Evolutionary conservation across 768 basidiomycete species (phyloP), one percentile per base, ranked within the genome.

Genomic region (Lactifluus subvellereus): DNA sequence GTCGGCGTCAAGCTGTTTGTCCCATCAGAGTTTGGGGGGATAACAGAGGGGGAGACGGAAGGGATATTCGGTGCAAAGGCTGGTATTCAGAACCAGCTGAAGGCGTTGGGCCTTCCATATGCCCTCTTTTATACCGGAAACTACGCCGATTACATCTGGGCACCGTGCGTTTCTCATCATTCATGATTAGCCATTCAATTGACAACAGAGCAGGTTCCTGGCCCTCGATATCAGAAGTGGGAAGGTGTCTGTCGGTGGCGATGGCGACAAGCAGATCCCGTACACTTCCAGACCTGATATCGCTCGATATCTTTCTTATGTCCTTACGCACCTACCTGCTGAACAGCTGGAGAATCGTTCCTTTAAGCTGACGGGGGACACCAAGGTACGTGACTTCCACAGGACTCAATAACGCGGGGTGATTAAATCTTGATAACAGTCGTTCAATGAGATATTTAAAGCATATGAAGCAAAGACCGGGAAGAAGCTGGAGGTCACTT

Each of bases 1-100:
- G 72, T 65, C 0, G 69, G 72, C 22, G 74, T 72, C 30, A 64
- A 70, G 57, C 66, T 74, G 16, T 75, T 75, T 57, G 64, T 72
- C 7, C 74, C 74, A 8, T 68, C 69, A 50, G 73, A 74, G 59
- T 74, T 72, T 35, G 72, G 72, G 4, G 64, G 54, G 16, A 35
- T 61, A 3, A 66, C 69, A 6, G 62, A 62, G 8, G 66, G 64
- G 2, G 53, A 22, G 27, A 57, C 56, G 5, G 57, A 48, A 3
- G 67, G 69, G 1, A 3, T 54, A 22, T 60, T 61, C 6, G 61
- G 61, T 1, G 22, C 13, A 27, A 68, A 64, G 37, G 48, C 14
- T 3, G 18, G 8, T 2, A 55, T 63, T n/a, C 56, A 66, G 16
- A 37, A 22, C 2, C 32, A 60, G 32, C 16, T 68, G 59, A 58